Conservation (phyloP, 2,329 filamentous ascomycete genomes). For the Penicillium sp. region DNA sequence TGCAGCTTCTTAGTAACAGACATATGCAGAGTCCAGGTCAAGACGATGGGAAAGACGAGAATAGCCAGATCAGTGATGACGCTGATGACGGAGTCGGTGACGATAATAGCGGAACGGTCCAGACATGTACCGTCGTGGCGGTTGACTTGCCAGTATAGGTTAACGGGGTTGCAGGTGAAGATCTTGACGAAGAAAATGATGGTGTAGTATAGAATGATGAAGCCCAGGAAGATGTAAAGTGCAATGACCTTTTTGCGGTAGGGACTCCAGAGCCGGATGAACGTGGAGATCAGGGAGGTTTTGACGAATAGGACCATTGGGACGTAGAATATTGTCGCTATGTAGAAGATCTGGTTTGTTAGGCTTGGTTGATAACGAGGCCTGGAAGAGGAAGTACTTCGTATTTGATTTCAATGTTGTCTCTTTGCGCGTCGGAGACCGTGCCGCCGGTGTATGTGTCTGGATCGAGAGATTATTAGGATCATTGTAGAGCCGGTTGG, state of each 20-base stretch:
- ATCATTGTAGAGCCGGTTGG: background rate
- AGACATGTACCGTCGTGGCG: background rate
- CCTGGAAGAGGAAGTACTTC: background rate
- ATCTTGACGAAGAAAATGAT: slow-evolving; percentile 3
- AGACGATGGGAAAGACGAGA: background rate
- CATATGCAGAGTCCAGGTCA: slow-evolving; percentile 2
- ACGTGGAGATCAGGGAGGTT: background rate
- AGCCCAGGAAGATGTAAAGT: background rate
- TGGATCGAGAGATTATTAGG: background rate
- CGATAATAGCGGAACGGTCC: slow-evolving; percentile 2
- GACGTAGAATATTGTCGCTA: background rate
- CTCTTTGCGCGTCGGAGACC: background rate
- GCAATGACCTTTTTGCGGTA: background rate
- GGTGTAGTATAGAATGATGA: slow-evolving; percentile 5
- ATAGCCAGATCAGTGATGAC: slow-evolving; percentile 3
- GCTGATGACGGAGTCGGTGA: slow-evolving; percentile 2
- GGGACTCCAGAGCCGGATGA: background rate
- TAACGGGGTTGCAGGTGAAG: slow-evolving; percentile 2
- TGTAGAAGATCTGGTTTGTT: background rate
- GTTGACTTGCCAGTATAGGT: background rate
- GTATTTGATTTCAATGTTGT: background rate
- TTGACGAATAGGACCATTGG: background rate
- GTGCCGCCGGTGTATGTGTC: background rate
- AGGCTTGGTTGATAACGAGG: background rate
- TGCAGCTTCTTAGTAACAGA: slow-evolving; percentile 1